A percentile compares a stretch with the other conserved stretches of the same genome.
Conservation (phyloP, 306 rosid genomes). For the Cicer pinnatifidum region DNA sequence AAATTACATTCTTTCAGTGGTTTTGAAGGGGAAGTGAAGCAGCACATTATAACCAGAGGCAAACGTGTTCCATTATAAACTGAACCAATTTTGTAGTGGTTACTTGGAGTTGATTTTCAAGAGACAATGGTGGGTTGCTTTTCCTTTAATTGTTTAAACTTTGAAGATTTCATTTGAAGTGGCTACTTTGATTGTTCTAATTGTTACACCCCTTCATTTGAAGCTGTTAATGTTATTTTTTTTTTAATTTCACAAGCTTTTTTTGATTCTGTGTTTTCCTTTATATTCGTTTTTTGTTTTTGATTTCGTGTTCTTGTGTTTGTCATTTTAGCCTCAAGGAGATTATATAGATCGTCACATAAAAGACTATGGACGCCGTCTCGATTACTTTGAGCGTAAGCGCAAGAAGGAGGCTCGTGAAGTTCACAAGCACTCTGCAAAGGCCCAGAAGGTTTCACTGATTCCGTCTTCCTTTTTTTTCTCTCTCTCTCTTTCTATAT, state of each 20-base stretch:
- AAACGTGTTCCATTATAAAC: neutral
- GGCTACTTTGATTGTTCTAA: neutral
- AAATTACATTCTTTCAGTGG: neutral
- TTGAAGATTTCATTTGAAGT: neutral
- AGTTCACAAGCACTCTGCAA: constrained; percentile 75
- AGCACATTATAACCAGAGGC: neutral
- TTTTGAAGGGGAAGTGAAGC: neutral
- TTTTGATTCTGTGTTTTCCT: neutral
- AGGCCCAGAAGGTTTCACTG: constrained; percentile 74
- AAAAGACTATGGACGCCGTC: constrained; percentile 85
- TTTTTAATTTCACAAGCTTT: neutral
- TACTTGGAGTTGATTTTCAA: constrained; percentile 15
- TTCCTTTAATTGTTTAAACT: neutral
- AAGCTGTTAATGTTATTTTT: neutral
- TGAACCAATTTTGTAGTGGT: neutral
- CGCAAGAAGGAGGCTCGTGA: constrained; percentile 94
- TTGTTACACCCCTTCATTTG: neutral
- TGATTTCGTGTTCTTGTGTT: neutral
- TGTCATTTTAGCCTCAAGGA: constrained; percentile 80
- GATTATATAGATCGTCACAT: constrained; percentile 91
- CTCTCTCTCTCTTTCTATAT: neutral
- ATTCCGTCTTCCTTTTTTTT: neutral
- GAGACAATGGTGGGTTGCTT: constrained; percentile 27
- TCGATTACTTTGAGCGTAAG: constrained; percentile 84
- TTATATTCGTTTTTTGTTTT: neutral